A percentile compares a stretch with the other conserved stretches of the same genome.
Evolutionary conservation across 768 basidiomycete genomes (phyloP).

Genomic region (Russula olivacea): DNA sequence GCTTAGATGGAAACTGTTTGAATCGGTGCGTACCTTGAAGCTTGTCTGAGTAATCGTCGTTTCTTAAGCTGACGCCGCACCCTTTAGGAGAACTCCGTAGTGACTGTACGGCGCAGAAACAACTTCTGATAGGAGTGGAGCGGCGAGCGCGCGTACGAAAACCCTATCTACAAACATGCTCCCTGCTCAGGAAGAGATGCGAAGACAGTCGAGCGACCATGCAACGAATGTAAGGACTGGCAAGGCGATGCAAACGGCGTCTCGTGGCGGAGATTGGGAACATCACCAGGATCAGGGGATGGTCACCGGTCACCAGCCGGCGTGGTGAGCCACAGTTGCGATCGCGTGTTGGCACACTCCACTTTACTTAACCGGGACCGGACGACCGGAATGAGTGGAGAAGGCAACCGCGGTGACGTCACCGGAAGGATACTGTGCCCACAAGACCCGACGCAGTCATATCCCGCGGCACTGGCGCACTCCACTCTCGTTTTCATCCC

Average conservation of each 20-base stretch:
- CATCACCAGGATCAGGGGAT: not conserved
- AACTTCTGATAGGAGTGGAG: not conserved
- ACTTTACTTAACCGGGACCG: not conserved
- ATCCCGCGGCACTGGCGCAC: constrained; percentile 17
- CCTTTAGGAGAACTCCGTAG: not conserved
- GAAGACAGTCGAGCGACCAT: not conserved
- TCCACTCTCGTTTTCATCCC: not conserved
- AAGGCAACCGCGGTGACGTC: constrained; percentile 13
- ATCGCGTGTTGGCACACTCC: not conserved
- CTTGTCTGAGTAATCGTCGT: not conserved
- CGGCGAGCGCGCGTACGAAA: not conserved
- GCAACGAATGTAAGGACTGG: too few species aligned
- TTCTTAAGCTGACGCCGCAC: not conserved
- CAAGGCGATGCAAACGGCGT: not conserved
- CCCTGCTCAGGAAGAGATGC: not conserved
- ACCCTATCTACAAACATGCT: not conserved
- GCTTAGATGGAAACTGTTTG: not conserved
- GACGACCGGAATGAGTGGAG: constrained; percentile 6
- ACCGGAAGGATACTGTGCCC: constrained; percentile 6
- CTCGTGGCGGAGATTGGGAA: not conserved
- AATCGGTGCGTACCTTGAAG: not conserved
- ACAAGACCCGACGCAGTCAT: constrained; percentile 11
- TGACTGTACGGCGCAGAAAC: not conserved
- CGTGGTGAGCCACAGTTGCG: not conserved
- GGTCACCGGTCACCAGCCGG: not conserved